Evolutionary conservation across 495 filamentous ascomycete genomes (phyloP).

Genomic region (Chlorociboria aeruginascens): DNA sequence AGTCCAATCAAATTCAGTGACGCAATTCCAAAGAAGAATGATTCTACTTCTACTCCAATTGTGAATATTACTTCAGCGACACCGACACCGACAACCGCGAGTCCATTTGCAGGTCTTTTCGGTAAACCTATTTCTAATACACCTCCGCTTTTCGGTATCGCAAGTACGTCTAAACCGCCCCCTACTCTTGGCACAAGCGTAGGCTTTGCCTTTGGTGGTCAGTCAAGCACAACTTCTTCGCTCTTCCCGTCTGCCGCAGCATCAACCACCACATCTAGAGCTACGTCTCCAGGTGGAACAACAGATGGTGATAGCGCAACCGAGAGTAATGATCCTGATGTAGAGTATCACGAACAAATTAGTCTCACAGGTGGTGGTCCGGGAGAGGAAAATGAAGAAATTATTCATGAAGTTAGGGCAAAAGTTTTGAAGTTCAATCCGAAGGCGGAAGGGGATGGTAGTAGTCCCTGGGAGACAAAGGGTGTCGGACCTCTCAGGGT

Average conservation of each 20-base stretch:
- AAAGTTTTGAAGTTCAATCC: conserved; percentile 44
- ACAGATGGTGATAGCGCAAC: conserved; percentile 24
- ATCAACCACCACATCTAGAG: conserved; percentile 31
- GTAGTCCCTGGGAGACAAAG: conserved; percentile 42
- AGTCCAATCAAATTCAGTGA: conserved; percentile 37
- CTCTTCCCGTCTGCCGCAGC: conserved; percentile 26
- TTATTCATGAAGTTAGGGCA: conserved; percentile 48
- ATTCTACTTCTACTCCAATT: conserved; percentile 17
- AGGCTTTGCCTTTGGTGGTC: conserved; percentile 23
- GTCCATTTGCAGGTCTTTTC: conserved; percentile 10
- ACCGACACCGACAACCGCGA: conserved; percentile 16
- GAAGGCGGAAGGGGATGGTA: conserved; percentile 19
- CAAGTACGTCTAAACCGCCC: not conserved
- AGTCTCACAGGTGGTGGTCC: conserved; percentile 49
- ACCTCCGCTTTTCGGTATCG: conserved; percentile 10
- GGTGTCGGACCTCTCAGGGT: conserved; percentile 56
- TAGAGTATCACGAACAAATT: conserved; percentile 37
- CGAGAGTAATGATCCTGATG: conserved; percentile 13
- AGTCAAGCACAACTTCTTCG: conserved; percentile 21
- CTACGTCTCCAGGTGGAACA: conserved; percentile 37
- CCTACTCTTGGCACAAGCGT: conserved; percentile 8
- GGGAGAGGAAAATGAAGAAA: conserved; percentile 60
- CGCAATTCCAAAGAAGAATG: conserved; percentile 6
- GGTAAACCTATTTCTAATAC: conserved; percentile 1
- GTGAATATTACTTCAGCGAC: conserved; percentile 25